Evolutionary conservation across 768 basidiomycete genomes (phyloP).

Genomic region (Calocera cornea): DNA sequence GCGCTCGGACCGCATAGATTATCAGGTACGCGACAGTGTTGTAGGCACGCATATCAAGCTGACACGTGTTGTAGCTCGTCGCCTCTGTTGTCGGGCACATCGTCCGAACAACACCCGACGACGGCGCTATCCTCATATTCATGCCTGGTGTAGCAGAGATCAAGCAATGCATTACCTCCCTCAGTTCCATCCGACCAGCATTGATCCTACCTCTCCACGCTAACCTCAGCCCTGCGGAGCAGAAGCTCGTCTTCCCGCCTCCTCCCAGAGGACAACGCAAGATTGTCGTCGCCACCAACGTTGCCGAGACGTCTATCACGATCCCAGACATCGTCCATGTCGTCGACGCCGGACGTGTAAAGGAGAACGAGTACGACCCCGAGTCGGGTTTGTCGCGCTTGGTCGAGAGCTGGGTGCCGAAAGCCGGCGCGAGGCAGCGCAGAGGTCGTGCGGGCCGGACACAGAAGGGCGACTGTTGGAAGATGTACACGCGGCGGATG

Average conservation of each 20-base stretch:
- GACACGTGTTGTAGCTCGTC: slow-evolving; percentile 37
- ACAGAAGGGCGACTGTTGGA: slow-evolving; percentile 70
- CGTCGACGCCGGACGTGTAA: slow-evolving; percentile 72
- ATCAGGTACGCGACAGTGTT: slow-evolving; percentile 35
- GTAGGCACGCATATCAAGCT: neutral
- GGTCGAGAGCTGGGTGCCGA: slow-evolving; percentile 65
- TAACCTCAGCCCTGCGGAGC: slow-evolving; percentile 74
- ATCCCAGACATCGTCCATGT: slow-evolving; percentile 83
- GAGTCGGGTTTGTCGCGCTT: slow-evolving; percentile 59
- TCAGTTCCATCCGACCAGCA: slow-evolving; percentile 33
- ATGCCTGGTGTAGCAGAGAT: slow-evolving; percentile 86
- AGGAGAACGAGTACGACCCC: slow-evolving; percentile 62
- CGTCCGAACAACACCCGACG: slow-evolving; percentile 31
- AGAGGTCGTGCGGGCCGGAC: slow-evolving; percentile 85
- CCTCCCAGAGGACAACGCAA: slow-evolving; percentile 49
- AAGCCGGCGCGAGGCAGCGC: slow-evolving; percentile 69
- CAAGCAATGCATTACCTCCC: slow-evolving; percentile 53
- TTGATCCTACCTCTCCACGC: slow-evolving; percentile 74
- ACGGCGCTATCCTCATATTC: slow-evolving; percentile 72
- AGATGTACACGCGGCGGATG: slow-evolving; percentile 65
- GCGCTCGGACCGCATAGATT: slow-evolving; percentile 55
- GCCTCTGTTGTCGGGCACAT: slow-evolving; percentile 53
- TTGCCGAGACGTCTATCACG: slow-evolving; percentile 87
- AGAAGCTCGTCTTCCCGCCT: slow-evolving; percentile 56
- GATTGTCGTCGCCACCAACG: slow-evolving; percentile 79